Evolutionary conservation across 257 asterid species (phyloP).

Genomic region (Salvia rosmarinus): DNA sequence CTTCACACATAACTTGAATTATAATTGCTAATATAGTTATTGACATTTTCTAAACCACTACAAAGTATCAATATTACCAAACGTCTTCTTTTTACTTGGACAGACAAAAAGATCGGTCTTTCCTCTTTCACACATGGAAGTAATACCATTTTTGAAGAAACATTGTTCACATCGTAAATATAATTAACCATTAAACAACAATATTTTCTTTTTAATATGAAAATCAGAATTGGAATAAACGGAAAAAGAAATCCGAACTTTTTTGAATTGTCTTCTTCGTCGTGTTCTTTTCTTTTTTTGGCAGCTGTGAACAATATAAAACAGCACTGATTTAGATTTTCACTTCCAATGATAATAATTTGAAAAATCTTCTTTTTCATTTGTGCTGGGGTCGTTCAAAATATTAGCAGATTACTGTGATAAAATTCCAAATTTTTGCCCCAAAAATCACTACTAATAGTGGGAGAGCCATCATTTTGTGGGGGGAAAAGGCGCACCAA

Average conservation of each 20-base stretch:
- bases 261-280: neutral
- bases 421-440: constrained; percentile 7
- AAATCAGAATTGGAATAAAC: neutral
- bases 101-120: too few species aligned
- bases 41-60: too few species aligned
- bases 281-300: neutral
- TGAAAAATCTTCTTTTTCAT: neutral
- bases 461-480: constrained; percentile 29
- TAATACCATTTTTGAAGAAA: too few species aligned
- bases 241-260: neutral
- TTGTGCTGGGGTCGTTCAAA: neutral
- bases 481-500: constrained; percentile 27
- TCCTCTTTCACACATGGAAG: too few species aligned
- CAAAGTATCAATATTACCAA: too few species aligned
- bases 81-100: too few species aligned
- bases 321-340: neutral
- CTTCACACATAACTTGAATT: too few species aligned
- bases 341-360: neutral
- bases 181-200: too few species aligned
- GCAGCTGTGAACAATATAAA: neutral
- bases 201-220: too few species aligned
- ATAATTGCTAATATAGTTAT: too few species aligned
- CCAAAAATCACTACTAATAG: constrained; percentile 25
- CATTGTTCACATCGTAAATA: too few species aligned
- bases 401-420: neutral